Conservation (phyloP, 192 early-diverging fungal genomes). For the Mycoemilia scoparia region DNA sequence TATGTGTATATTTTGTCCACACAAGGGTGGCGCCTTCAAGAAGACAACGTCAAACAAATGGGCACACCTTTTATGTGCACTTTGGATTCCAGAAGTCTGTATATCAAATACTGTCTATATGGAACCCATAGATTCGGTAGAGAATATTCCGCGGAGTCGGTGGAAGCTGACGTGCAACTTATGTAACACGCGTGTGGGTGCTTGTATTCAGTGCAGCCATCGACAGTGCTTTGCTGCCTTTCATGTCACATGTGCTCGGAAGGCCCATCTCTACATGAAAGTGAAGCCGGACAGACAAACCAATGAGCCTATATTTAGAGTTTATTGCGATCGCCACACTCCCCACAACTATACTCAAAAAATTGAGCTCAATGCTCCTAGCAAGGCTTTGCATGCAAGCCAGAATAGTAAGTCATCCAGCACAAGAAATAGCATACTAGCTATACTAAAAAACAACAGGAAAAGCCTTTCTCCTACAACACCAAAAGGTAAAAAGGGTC, state of each 20-base stretch:
- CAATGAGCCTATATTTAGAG: constrained; percentile 43
- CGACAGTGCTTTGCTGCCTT: constrained; percentile 79
- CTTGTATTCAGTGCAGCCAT: constrained; percentile 89
- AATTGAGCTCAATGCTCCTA: constrained; percentile 15
- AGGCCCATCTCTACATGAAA: constrained; percentile 73
- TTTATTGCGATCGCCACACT: constrained; percentile 82
- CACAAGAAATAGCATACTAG: no score
- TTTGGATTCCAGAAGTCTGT: constrained; percentile 91
- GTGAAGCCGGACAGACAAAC: constrained; percentile 39
- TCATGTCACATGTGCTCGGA: constrained; percentile 84
- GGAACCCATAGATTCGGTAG: constrained; percentile 92
- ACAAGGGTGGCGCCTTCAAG: constrained; percentile 88
- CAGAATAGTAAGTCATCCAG: no score
- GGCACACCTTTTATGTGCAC: constrained; percentile 88
- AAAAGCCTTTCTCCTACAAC: no score
- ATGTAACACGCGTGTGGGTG: constrained; percentile 64
- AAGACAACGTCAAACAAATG: constrained; percentile 83
- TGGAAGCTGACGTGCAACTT: constrained; percentile 81
- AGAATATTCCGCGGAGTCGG: constrained; percentile 70
- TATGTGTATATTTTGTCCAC: constrained; percentile 81
- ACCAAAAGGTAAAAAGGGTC: no score
- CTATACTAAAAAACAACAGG: no score
- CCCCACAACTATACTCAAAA: constrained; percentile 34
- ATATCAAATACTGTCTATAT: constrained; percentile 84
- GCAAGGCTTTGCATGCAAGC: constrained; percentile 4